Evolutionary conservation across 371 early-diverging fungal species (phyloP).

Genomic region (Mucor sp.): DNA sequence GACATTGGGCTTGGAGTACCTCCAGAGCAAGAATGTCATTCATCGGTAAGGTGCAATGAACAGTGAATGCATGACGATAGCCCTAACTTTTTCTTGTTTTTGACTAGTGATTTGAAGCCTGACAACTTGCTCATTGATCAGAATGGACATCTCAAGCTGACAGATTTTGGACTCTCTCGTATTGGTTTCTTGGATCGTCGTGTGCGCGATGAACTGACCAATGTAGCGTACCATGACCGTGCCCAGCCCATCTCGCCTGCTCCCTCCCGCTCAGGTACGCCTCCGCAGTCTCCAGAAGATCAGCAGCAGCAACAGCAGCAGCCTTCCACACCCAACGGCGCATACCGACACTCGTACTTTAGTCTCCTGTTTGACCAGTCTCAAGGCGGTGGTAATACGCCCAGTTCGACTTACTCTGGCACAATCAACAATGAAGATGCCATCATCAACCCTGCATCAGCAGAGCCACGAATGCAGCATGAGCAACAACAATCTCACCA

Average conservation of each 20-base stretch:
- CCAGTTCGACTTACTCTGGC: slow-evolving; percentile 18
- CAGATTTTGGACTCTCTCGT: slow-evolving; percentile 94
- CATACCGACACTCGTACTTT: slow-evolving; percentile 41
- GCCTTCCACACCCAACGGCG: slow-evolving; percentile 16
- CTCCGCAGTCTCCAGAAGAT: slow-evolving; percentile 31
- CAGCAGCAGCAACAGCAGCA: neutral
- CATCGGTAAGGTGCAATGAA: slow-evolving; percentile 72
- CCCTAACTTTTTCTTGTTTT: neutral
- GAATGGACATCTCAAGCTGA: slow-evolving; percentile 90
- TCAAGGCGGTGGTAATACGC: slow-evolving; percentile 5
- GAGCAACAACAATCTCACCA: slow-evolving; percentile 7
- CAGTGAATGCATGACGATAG: no score
- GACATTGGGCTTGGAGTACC: slow-evolving; percentile 91
- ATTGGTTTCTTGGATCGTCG: slow-evolving; percentile 86
- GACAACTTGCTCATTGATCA: slow-evolving; percentile 91
- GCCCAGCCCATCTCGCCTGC: slow-evolving; percentile 45
- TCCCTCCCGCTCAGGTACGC: slow-evolving; percentile 45
- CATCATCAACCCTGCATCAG: slow-evolving; percentile 11
- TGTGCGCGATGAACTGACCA: slow-evolving; percentile 59
- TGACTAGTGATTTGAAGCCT: slow-evolving; percentile 80
- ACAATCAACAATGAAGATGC: slow-evolving; percentile 8
- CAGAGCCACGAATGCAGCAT: slow-evolving; percentile 21
- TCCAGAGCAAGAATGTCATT: slow-evolving; percentile 83
- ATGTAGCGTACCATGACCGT: slow-evolving; percentile 24
- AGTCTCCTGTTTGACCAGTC: slow-evolving; percentile 35